Evolutionary conservation across 108 stramenopile species (phyloP), one percentile per base, ranked within the genome.

Genomic region (Skeletonema potamos): DNA sequence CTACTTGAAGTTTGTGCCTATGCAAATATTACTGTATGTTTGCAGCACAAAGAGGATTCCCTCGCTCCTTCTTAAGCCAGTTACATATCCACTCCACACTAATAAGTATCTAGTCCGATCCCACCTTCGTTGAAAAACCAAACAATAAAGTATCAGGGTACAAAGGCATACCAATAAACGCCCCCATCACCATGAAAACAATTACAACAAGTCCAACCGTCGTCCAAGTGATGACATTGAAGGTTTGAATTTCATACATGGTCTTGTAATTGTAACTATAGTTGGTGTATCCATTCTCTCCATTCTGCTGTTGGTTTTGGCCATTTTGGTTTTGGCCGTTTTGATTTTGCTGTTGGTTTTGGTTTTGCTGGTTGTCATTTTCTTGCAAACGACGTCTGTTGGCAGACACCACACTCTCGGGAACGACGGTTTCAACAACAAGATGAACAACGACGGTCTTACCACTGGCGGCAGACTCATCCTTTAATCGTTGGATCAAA

Each of bases 221-320:
- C 32, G 93, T 91, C 93, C 93, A 94, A 54, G 89, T 77, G 41
- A 90, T 87, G 65, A 92, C 83, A 64, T 94, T 94, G 88, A 90
- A 92, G 46, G 90, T 90, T 70, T 94, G 93, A 57, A 94, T 94
- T 70, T 94, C 89, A 66, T 89, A 89, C 88, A 94, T 94, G 63
- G 89, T 87, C 78, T 92, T 94, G 82, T 86, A 87, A 26, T 87
- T 86, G 58, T 89, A 84, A 66, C 66, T 81, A 54, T 92, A 78
- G 26, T 87, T 67, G 29, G 30, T 66, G 48, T 85, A 68, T 7
- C 73, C 68, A 15, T 73, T 37, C 36, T 79, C 66, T 11, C 43
- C 74, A 13, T 84, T 66, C 8, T 29, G 70, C 20, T 72, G 54
- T 12, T 24, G 34, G 15, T 71, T 71, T 27, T 76, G 46, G 29